Base-by-base conservation (phyloP, 2,329 filamentous ascomycete species). In the Pseudogymnoascus sp. region DNA sequence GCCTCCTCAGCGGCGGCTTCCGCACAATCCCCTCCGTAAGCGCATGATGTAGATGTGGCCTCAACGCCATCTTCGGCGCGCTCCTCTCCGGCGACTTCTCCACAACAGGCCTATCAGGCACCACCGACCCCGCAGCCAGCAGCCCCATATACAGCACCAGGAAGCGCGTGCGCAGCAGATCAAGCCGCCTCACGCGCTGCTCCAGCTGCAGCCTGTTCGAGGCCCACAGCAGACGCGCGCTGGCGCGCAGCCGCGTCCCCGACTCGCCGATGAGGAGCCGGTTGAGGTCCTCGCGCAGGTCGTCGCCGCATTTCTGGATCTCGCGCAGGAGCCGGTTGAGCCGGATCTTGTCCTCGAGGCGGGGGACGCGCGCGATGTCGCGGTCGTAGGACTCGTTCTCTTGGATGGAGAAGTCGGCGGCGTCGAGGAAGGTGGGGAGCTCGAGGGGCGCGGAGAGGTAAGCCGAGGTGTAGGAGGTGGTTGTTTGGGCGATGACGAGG, bases 311-410 rank as follows among this genome's bases (percentile, higher is more conserved):
- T 71, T 78, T 82, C 72, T 86, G 84, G 64, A 87, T 87, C 74
- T 87, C 84, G 66, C 83, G 80, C 67, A 87, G 75, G 65, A 87
- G 75, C 44, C 79, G 78, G 65, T 76, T 78, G 42, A 88, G 78
- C 60, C 84, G 82, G 59, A 87, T 71, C 76, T 86, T 86, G 72
- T 87, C 85, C 67, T 87, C 84, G 31, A 87, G 77, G 42, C 81
- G 81, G 70, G 78, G 78, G 40, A 87, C 79, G 65, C 80, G 82
- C 63, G 79, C 76, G 59, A 87, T 78, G 69, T 87, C 83, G 68
- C 79, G 77, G 72, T 87, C 83, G 71, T 87, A 87, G 69, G 79
- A 83, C 73, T 87, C 85, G 69, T 87, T 87, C 72, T 87, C 85
- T 68, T 82, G 77, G 60, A 86, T 78, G 40, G 83, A 71, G 69